Conservation (phyloP, 2,329 filamentous ascomycete species). For the Aspergillus sp. region DNA sequence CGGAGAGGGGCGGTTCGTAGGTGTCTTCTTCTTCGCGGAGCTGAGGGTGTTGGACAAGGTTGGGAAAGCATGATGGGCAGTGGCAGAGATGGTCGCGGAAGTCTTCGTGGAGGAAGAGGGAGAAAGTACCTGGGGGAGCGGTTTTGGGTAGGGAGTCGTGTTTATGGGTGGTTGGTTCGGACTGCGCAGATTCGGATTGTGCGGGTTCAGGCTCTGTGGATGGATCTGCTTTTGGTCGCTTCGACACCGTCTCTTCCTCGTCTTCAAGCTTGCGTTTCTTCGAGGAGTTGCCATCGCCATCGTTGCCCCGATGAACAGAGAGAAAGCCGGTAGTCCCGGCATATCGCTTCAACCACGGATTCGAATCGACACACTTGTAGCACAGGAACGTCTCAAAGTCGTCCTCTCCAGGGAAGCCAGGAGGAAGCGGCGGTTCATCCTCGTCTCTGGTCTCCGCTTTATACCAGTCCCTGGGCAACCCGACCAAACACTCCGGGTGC, state of each 20-base stretch:
- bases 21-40: conserved; percentile 89
- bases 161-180: conserved; percentile 42
- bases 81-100: conserved; percentile 79
- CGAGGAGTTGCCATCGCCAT: conserved; percentile 17
- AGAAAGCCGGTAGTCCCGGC: conserved; percentile 74
- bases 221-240: conserved; percentile 2
- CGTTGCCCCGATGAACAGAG: conserved; percentile 48
- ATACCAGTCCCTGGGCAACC: conserved; percentile 63
- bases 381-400: conserved; percentile 86
- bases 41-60: conserved; percentile 62
- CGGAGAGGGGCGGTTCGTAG: conserved; percentile 84
- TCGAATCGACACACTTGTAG: conserved; percentile 81
- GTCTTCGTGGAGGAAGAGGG: conserved; percentile 68
- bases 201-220: conserved; percentile 2
- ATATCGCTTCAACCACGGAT: conserved; percentile 88
- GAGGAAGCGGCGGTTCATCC: conserved; percentile 60
- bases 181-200: conserved; percentile 3
- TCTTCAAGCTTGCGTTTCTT: conserved; percentile 60
- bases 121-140: conserved; percentile 54
- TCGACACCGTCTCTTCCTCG: conserved; percentile 6
- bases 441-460: conserved; percentile 28
- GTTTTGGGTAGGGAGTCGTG: conserved; percentile 49
- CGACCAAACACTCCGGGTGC: conserved; percentile 86
- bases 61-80: conserved; percentile 70
- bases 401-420: conserved; percentile 81